Evolutionary conservation across 306 rosid species (phyloP), one percentile per base, ranked within the genome.

Genomic region (Cicer arietinum): DNA sequence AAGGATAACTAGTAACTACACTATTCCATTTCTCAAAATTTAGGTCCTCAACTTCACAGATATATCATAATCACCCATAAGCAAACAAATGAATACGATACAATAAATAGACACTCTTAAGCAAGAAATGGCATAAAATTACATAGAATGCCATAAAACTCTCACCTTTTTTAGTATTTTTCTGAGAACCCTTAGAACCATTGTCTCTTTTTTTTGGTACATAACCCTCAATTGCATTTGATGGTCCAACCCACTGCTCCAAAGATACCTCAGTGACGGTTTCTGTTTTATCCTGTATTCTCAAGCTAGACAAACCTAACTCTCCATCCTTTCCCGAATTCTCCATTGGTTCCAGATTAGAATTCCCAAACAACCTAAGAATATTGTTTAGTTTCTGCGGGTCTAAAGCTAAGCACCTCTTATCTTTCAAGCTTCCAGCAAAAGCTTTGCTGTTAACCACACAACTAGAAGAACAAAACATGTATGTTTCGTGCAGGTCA

Each of bases 201-300:
- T 67, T 56, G 8, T 89, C 87, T 69, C 84, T 84, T 54, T 69
- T 84, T 75, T 81, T 81, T 1, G 96, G 99, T 10, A 94, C 88
- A 84, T 94, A 92, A 8, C 99, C 97, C 84, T 94, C 97, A 76
- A 94, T 90, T 17, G 99, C 97, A 90, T 90, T 89, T 47, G 99
- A 89, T 18, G 97, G 97, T 77, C 97, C 97, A 85, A 67, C 79
- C 92, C 90, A 88, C 65, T 80, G 82, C 85, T 91, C 88, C 77
- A 86, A 59, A 67, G 88, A 69, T 79, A 86, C 78, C 61, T 87
- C 92, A 40, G 50, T 58, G 48, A 37, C 71, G 2, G 48, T 80
- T 47, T 68, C 89, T 18, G 77, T 71, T 83, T 89, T 88, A 83
- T 92, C 99, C 85, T 85, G 83, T 66, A 94, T 92, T 81, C 44